A percentile compares a stretch with the other conserved stretches of the same genome.
Evolutionary conservation across 2,329 filamentous ascomycete genomes (phyloP).

Genomic region (Fusarium algeriense): DNA sequence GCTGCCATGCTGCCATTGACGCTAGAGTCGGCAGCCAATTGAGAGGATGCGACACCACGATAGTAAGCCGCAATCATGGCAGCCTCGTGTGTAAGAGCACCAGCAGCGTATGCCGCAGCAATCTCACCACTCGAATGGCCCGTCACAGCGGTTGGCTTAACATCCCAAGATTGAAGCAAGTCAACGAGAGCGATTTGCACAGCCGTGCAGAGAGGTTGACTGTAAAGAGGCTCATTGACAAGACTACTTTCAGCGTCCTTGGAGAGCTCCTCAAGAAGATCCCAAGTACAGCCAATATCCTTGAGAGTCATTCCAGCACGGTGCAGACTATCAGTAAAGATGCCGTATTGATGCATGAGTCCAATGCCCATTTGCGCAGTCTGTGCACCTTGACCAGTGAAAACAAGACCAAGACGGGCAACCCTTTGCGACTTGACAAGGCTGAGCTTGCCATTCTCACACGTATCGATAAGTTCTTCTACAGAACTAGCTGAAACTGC

Average conservation of each 20-base stretch:
- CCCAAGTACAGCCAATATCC: background rate
- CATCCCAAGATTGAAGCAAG: background rate
- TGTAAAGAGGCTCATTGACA: background rate
- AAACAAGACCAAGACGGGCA: background rate
- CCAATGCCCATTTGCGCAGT: background rate
- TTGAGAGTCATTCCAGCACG: background rate
- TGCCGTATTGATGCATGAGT: background rate
- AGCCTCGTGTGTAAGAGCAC: background rate
- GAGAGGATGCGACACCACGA: background rate
- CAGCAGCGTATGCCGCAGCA: background rate
- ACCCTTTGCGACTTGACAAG: background rate
- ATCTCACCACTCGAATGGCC: constrained; percentile 6
- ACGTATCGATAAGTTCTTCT: background rate
- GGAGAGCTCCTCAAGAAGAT: background rate
- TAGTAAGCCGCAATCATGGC: background rate
- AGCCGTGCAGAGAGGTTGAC: background rate
- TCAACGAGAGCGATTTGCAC: background rate
- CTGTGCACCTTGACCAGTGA: constrained; percentile 9
- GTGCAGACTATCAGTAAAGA: background rate
- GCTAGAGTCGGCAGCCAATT: background rate
- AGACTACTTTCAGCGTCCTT: background rate
- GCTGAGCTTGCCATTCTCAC: background rate
- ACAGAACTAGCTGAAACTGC: background rate
- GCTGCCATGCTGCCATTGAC: background rate
- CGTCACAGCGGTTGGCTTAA: background rate